Evolutionary conservation across 331 rosid genomes (phyloP).

Genomic region (Quercus lobata): DNA sequence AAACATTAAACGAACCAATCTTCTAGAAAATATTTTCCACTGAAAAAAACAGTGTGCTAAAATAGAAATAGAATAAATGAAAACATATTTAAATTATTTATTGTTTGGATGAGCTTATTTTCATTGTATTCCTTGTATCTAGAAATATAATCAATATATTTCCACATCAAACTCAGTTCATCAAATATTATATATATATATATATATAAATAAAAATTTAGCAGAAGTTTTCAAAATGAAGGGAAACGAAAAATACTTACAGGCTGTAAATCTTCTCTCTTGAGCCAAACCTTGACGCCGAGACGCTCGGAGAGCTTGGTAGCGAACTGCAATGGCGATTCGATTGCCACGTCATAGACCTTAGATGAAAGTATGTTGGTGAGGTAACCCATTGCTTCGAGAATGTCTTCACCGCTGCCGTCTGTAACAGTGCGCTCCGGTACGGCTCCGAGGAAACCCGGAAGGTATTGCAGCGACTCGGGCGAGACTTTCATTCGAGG

Average conservation of each 20-base stretch:
- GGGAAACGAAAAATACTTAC: conserved; percentile 32
- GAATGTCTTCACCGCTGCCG: conserved; percentile 2
- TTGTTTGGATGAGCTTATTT: too few relatives aligned
- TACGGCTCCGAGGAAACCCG: conserved; percentile 79
- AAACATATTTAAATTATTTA: too few relatives aligned
- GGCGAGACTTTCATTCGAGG: conserved; percentile 37
- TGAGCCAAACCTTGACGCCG: conserved; percentile 79
- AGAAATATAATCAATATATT: too few relatives aligned
- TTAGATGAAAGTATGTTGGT: conserved; percentile 69
- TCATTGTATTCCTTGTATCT: too few relatives aligned
- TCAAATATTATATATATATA: too few relatives aligned
- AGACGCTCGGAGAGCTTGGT: conserved; percentile 67
- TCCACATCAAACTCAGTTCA: too few relatives aligned
- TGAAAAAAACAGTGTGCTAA: too few relatives aligned
- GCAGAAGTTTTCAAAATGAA: too few relatives aligned
- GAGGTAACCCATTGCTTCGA: conserved; percentile 62
- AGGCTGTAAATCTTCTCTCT: conserved; percentile 90
- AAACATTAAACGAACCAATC: too few relatives aligned
- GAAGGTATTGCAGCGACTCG: conserved; percentile 54
- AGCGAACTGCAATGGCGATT: conserved; percentile 76
- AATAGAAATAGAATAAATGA: too few relatives aligned
- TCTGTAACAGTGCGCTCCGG: conserved; percentile 36
- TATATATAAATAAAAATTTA: too few relatives aligned
- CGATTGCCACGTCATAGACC: conserved; percentile 81
- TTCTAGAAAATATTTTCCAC: too few relatives aligned